phyloP scores from a whole-genome alignment of 805 yeast species.

The Komagataella ulmi region DNA sequence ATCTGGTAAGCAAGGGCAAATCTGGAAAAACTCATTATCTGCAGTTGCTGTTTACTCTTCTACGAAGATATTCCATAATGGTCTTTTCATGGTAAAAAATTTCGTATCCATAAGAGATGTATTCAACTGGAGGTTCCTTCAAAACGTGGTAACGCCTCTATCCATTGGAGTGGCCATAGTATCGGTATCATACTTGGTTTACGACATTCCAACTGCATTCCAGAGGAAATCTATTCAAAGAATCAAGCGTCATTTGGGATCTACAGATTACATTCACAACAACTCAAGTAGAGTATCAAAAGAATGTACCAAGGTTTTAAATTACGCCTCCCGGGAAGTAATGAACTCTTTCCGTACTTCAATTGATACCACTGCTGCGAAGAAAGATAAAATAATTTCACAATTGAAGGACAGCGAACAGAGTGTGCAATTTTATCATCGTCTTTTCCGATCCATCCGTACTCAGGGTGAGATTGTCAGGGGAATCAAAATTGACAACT shows the following conservation, averaged over 20 bases:
- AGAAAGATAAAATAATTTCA: constrained; percentile 40
- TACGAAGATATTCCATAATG: constrained; percentile 2
- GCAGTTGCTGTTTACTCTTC: constrained; percentile 12
- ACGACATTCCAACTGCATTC: constrained; percentile 81
- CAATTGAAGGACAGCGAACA: constrained; percentile 42
- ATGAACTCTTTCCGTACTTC: constrained; percentile 52
- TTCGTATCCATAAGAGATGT: constrained; percentile 20
- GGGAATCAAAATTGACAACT: constrained; percentile 29
- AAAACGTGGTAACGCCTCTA: constrained; percentile 40
- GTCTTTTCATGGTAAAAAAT: constrained; percentile 16
- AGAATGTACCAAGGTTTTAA: constrained; percentile 73
- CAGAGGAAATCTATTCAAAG: constrained; percentile 73
- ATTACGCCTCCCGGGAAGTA: constrained; percentile 74
- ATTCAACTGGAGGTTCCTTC: constrained; percentile 25
- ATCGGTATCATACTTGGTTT: constrained; percentile 47
- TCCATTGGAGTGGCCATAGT: constrained; percentile 35
- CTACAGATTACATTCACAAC: constrained; percentile 62
- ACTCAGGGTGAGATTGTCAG: constrained; percentile 22
- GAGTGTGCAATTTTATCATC: constrained; percentile 40
- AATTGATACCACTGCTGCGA: constrained; percentile 45
- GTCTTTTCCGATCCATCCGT: constrained; percentile 28
- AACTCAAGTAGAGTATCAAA: constrained; percentile 70
- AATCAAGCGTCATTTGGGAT: constrained; percentile 46
- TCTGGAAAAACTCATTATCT: constrained; percentile 16
- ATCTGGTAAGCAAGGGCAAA: constrained; percentile 6